Base-by-base conservation (phyloP, 2,329 filamentous ascomycete species). In the Trichoderma arundinaceum region DNA sequence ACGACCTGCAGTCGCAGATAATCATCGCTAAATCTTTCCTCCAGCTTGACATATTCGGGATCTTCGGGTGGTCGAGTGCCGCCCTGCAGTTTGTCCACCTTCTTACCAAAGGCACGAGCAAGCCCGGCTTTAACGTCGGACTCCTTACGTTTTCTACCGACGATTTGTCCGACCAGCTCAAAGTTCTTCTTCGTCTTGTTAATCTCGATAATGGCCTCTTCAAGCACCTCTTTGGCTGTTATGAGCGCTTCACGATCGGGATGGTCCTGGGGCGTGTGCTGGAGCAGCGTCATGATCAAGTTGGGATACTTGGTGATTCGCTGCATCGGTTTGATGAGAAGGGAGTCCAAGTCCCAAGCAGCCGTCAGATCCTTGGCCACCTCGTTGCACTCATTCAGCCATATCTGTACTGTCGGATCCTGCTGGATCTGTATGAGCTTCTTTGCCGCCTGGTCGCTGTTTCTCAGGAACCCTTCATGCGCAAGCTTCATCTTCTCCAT, bases 321-420 rank as follows among this genome's bases (percentile, higher is more conserved):
- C 78, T 99, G 95, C 76, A 96, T 94, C 1, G 95, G 95, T 77
- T 99, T 99, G 74, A 99, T 94, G 19, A 99, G 85, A n/a, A 99
- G 83, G 0, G 95, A 96, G 76, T 97, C 94, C 67, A 99, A 79
- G 76, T 96, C 92, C 95, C 95, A 99, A 0, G 95, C 94, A 32
- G 89, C 88, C 0, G 95, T 99, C 69, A 99, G 84, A 75, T 97
- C 95, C 71, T 92, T 91, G 12, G 94, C 94, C 73, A 94, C 94
- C 71, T 92, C 89, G 73, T 95, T 93, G 78, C 95, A 99, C 77
- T 97, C 94, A 66, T 90, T 90, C 56, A 98, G 83, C 95, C 95
- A 99, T 58, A 96, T 90, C 83, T 80, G 89, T 75, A 83, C 90
- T 70, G 86, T 84, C 10, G 83, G 79, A 69, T 89, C 87, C 72